Evolutionary conservation across 2,329 filamentous ascomycete genomes (phyloP).

Genomic region (Ophiostoma sp.): DNA sequence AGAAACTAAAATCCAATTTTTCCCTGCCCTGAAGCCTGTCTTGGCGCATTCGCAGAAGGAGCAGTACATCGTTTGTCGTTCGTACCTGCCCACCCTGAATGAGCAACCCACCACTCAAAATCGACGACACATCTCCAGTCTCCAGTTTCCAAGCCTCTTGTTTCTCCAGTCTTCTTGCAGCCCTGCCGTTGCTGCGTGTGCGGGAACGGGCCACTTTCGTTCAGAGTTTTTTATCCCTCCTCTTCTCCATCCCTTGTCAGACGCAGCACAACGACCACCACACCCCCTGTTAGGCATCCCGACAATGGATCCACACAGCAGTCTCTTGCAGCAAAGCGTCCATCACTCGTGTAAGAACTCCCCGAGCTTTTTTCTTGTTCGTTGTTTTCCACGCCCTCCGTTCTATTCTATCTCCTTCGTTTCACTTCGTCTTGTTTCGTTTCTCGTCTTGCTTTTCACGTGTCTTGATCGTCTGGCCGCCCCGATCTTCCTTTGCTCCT

Average conservation of each 20-base stretch:
- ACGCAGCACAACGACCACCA: neutral
- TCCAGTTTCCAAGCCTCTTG: neutral
- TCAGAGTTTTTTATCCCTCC: neutral
- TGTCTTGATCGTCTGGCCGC: neutral
- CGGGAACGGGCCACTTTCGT: neutral
- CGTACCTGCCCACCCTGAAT: slow-evolving; percentile 4
- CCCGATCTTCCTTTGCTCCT: neutral
- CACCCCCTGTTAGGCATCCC: slow-evolving; percentile 8
- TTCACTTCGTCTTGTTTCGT: neutral
- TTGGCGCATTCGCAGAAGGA: neutral
- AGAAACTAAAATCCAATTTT: slow-evolving; percentile 7
- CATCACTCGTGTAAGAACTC: slow-evolving; percentile 23
- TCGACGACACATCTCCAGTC: neutral
- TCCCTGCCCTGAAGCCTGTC: neutral
- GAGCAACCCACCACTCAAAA: neutral
- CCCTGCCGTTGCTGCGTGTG: slow-evolving; percentile 6
- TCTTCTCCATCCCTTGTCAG: neutral
- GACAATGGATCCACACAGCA: slow-evolving; percentile 27
- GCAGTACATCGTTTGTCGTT: neutral
- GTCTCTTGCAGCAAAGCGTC: slow-evolving; percentile 21
- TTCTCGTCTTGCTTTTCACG: neutral
- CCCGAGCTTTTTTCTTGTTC: neutral
- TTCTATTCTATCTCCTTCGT: neutral
- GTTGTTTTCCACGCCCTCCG: neutral
- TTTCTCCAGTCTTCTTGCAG: neutral